phyloP scores from a whole-genome alignment of 2,329 filamentous ascomycete species.

The Verticillium nubilum region DNA sequence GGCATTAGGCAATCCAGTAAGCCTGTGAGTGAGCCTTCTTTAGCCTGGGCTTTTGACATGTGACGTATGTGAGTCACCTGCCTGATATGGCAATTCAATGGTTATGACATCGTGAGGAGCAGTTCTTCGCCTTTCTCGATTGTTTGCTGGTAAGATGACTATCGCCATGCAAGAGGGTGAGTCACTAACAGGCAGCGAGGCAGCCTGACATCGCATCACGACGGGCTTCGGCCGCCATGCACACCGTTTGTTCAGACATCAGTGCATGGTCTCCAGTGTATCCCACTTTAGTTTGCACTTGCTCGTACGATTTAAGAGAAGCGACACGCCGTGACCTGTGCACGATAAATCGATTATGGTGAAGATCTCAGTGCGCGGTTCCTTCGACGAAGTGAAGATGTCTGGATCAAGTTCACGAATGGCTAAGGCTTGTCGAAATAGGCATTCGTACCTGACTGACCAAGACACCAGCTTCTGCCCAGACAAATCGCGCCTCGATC shows the following conservation, averaged over 20 bases:
- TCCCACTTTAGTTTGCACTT: background rate
- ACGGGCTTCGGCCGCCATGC: background rate
- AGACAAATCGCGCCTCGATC: too few species aligned
- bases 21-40: background rate
- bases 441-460: too few species aligned
- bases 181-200: background rate
- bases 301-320: too few species aligned
- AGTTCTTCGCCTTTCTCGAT: background rate
- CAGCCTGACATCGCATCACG: background rate
- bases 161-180: background rate
- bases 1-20: background rate
- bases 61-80: background rate
- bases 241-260: background rate
- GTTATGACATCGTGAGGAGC: background rate
- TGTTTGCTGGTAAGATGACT: background rate
- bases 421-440: too few species aligned
- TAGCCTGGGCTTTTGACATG: background rate
- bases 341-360: too few species aligned
- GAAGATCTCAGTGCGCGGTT: too few species aligned
- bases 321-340: too few species aligned
- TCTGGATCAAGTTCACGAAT: too few species aligned
- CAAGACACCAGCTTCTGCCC: too few species aligned
- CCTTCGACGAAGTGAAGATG: too few species aligned
- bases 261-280: background rate
- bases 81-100: background rate